These are phyloP conservation scores for Austroboletus olivaceoglutinosus DNA, from an alignment of 1,284 basidiomycete genomes.

Conservation along the genomic window DNA sequence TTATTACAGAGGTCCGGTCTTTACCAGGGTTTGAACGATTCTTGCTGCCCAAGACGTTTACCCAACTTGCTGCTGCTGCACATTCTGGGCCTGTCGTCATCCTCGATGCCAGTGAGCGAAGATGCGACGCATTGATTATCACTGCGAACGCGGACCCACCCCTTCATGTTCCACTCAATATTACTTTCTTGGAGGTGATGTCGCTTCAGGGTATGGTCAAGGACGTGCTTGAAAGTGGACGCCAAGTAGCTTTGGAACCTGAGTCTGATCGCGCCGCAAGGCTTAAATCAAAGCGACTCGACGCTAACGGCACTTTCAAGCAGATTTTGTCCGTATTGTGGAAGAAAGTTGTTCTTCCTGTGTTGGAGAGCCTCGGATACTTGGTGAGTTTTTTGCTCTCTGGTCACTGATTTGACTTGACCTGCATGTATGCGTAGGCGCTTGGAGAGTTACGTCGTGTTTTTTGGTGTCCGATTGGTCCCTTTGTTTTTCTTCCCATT, in stretches of 20 bases:
- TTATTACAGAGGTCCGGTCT: background rate
- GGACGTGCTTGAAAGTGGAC: background rate
- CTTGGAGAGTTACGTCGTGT: background rate
- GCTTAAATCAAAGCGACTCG: background rate
- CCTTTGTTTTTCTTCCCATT: constrained; percentile 3
- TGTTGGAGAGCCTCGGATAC: background rate
- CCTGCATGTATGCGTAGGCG: background rate
- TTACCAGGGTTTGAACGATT: background rate
- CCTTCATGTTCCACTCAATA: background rate
- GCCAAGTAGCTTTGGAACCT: background rate
- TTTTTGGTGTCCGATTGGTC: constrained; percentile 4
- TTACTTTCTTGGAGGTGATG: background rate
- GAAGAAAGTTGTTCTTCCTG: background rate
- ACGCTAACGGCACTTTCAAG: background rate
- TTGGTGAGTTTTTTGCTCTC: background rate
- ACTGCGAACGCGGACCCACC: background rate
- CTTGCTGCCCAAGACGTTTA: background rate
- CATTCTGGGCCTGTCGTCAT: background rate
- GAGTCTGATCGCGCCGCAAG: background rate
- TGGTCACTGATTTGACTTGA: background rate
- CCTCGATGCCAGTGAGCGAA: background rate
- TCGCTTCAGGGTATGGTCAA: background rate
- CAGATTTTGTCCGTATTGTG: background rate
- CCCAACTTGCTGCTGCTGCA: background rate
- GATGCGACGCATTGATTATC: background rate